Conservation (phyloP, 2,329 filamentous ascomycete species). For the Aureobasidium zeae region DNA sequence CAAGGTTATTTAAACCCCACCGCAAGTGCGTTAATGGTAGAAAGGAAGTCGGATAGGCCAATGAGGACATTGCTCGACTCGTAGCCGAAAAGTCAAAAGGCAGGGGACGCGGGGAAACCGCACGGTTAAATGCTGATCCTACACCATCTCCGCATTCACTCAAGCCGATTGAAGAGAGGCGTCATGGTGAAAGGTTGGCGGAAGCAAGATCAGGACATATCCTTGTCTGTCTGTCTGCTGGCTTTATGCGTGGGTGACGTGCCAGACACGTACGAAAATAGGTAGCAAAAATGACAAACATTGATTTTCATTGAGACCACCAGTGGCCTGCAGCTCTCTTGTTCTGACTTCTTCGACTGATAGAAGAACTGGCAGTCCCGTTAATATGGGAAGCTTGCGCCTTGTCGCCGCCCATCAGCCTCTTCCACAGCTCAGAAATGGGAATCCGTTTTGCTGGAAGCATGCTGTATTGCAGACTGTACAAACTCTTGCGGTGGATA, state of each 20-base stretch:
- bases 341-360: slow-evolving; percentile 8
- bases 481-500: slow-evolving; percentile 87
- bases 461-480: slow-evolving; percentile 97
- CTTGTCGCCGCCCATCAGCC: slow-evolving; percentile 10
- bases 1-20: slow-evolving; percentile 1
- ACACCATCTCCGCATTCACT: background rate
- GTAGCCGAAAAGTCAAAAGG: background rate
- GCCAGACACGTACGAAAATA: too few relatives aligned
- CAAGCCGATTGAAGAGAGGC: slow-evolving; percentile 9
- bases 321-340: slow-evolving; percentile 12
- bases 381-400: slow-evolving; percentile 2
- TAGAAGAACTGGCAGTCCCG: background rate
- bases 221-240: too few relatives aligned
- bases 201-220: background rate
- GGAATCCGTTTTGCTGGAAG: slow-evolving; percentile 71
- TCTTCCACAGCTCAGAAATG: slow-evolving; percentile 75
- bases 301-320: slow-evolving; percentile 16
- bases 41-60: slow-evolving; percentile 3
- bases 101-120: background rate
- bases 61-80: background rate
- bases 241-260: too few relatives aligned
- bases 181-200: background rate
- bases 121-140: slow-evolving; percentile 12
- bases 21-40: slow-evolving; percentile 5
- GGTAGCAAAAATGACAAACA: too few relatives aligned